Evolutionary conservation across 129 eudicot species (phyloP), one percentile per base, ranked within the genome.

Genomic region (Tagetes erecta): DNA sequence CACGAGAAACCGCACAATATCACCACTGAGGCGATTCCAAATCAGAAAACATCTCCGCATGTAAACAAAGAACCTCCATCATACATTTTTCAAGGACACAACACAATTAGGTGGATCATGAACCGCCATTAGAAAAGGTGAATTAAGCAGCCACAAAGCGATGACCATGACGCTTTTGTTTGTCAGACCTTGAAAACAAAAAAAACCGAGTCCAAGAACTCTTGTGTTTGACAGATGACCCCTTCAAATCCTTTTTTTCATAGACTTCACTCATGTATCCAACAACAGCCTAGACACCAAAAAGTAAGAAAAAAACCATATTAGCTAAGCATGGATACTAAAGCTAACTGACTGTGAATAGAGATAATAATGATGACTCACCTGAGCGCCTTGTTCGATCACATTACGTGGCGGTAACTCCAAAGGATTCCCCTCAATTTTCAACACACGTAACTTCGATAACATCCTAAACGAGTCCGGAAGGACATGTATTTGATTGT

Each of bases 381-480:
- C 98, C 91, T 90, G 89, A 34, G 96, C 81, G 44, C 98, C 97
- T 81, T 59, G 71, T 59, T 83, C 88, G 67, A 84, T 66, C 11
- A 90, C 78, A 38, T 84, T 75, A 74, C 70, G 67, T 40, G 97
- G 88, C 3, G 98, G 98, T 66, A 84, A 67, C 60, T 86, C 91
- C 73, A 93, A 83, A 45, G 98, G 98, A 82, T 90, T 93, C 8
- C 95, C 97, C 63, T 93, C 98, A 30, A 83, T 85, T 34, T 83
- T 85, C 79, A 93, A 70, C 55, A 81, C 81, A 1, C 88, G 89
- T 44, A 93, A 77, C 65, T 68, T 70, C 1, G 88, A 66, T 47
- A 93, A 72, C 90, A 88, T 79, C 80, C 91, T 78, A 68, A 93
- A 93, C 10, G 98, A 93, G 39, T 90, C 97, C 0, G 97, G 98